These are phyloP conservation scores for Penicillium lagena DNA, from an alignment of 495 filamentous ascomycete genomes.

Conservation along the genomic window DNA sequence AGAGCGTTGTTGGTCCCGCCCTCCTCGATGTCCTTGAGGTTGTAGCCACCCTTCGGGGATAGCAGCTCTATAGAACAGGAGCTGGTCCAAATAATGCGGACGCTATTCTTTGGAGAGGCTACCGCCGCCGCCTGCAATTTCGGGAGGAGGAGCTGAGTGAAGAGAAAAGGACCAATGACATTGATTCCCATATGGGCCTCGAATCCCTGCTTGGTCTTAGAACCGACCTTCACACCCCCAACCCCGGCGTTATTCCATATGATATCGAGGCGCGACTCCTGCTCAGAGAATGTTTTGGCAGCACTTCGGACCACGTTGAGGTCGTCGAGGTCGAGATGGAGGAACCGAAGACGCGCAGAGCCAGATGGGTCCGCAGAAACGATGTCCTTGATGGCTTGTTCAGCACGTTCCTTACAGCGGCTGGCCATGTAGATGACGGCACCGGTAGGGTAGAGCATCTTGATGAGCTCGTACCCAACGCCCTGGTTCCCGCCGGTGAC, in stretches of 20 bases:
- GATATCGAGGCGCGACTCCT: constrained; percentile 31
- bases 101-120: constrained; percentile 3
- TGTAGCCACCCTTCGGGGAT: constrained; percentile 13
- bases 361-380: not conserved
- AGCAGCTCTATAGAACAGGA: constrained; percentile 16
- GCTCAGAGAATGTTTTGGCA: constrained; percentile 13
- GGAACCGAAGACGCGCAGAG: constrained; percentile 26
- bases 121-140: constrained; percentile 5
- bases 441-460: constrained; percentile 25
- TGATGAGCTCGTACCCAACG: constrained; percentile 29
- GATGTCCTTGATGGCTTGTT: constrained; percentile 23
- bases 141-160: constrained; percentile 7
- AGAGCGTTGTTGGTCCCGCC: constrained; percentile 1
- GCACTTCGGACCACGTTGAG: constrained; percentile 30
- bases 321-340: constrained; percentile 34
- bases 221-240: constrained; percentile 3
- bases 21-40: constrained; percentile 18
- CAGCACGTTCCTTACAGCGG: constrained; percentile 19
- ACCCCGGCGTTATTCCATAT: constrained; percentile 41
- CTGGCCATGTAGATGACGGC: constrained; percentile 30
- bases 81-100: constrained; percentile 29
- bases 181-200: constrained; percentile 7
- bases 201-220: constrained; percentile 4
- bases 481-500: constrained; percentile 29
- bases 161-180: constrained; percentile 4